Evolutionary conservation across 2,329 filamentous ascomycete species (phyloP), one percentile per base, ranked within the genome.

Genomic region (Aspergillus tamarii): DNA sequence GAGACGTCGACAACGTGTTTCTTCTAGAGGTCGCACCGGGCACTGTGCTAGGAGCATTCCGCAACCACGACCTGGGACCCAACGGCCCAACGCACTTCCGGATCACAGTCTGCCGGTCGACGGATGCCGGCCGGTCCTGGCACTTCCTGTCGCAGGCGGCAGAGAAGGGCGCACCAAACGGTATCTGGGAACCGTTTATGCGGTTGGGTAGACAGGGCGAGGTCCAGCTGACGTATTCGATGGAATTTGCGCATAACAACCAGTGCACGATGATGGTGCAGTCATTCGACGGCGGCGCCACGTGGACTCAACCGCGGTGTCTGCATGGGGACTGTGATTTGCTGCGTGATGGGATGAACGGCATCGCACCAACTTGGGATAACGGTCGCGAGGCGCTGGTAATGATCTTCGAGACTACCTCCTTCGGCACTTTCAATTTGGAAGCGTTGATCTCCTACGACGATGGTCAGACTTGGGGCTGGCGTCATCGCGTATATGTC

Each of bases 121-220:
- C 60, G 1, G 81, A 84, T 65, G 79, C 77, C 55, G 83, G 82
- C 1, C 73, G 72, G 1, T 75, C 68, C 4, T 84, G 82, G 82
- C 64, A 64, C 4, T 84, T 76, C 67, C 73, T 79, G 2, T 77
- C 80, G 26, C 82, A 84, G 67, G 83, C 82, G 4, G 74, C 72
- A 0, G 78, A 84, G 73, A 82, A 80, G 53, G 48, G 66, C 1
- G 70, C 78, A 0, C 72, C 73, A 0, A 61, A 75, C 11, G 83
- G 83, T 0, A 71, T 84, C 21, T 84, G 83, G 83, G 83, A 84
- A 68, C 83, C 83, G 0, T 84, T 84, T 63, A 81, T 84, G 77
- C 76, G 82, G 1, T 63, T 80, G 16, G 76, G 77, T 16, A 66
- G 69, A 12, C 63, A 65, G 2, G 76, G 77, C 55, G 79, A 80